phyloP scores from a whole-genome alignment of 73 alveolate species.

The Stentor roeselii region DNA sequence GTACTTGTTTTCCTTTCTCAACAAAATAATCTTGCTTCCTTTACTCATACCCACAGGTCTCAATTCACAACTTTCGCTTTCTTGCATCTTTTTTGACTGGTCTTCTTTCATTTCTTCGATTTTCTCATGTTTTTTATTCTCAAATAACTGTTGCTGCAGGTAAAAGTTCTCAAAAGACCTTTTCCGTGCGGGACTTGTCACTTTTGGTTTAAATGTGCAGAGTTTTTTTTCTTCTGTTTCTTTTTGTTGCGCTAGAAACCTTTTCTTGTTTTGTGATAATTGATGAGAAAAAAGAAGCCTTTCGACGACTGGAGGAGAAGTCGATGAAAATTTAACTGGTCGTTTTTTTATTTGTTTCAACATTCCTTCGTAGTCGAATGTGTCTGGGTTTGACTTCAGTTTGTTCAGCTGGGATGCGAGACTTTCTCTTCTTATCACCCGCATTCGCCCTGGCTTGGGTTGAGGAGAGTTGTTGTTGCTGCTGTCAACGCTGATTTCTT shows the following conservation, averaged over 20 bases:
- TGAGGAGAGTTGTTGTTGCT: too few species aligned
- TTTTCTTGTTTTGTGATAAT: background rate
- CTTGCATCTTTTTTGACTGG: background rate
- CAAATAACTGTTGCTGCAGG: background rate
- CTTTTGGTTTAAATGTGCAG: background rate
- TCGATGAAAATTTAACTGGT: background rate
- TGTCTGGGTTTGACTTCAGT: background rate
- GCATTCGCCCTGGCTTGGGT: too few species aligned
- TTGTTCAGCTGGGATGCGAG: background rate
- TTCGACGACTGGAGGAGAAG: constrained; percentile 1
- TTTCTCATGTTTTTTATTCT: background rate
- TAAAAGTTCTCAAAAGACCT: background rate
- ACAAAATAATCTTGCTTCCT: background rate
- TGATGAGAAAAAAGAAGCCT: background rate
- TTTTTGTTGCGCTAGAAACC: background rate
- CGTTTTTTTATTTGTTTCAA: background rate
- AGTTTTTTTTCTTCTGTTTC: background rate
- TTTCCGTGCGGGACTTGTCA: background rate
- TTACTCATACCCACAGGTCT: background rate
- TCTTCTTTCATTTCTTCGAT: background rate
- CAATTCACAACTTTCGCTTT: background rate
- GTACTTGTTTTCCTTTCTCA: background rate
- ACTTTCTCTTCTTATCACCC: too few species aligned
- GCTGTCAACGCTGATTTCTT: too few species aligned
- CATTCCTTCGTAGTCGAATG: background rate